Base-by-base conservation (phyloP, 148 eudicot species). In the Nepenthes mirabilis region DNA sequence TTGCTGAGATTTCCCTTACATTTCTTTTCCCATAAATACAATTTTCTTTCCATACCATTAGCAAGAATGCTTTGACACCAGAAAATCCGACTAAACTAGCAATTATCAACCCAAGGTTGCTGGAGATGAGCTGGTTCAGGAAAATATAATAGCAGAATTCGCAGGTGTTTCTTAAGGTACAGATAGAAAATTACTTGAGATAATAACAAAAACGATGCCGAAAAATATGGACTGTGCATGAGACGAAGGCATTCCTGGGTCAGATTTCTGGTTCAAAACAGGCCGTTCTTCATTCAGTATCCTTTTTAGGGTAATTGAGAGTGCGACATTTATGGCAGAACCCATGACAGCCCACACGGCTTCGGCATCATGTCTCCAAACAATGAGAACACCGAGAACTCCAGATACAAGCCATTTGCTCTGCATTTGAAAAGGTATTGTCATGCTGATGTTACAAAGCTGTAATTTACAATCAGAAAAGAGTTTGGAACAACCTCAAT, bases 191-290 rank as follows among this genome's bases (percentile, higher is more conserved):
- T 79, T 80, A 88, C 97, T 60, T 71, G 98, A 82, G 11, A 75
- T 32, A 72, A 58, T 60, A 51, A 72, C 33, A 66, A 86, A 83
- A 37, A 69, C 12, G 59, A 66, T 63, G 9, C 62, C 23, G 43
- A 60, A 93, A 64, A 77, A 83, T 71, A 93, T 75, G 66, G 95
- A 80, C 48, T 93, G 98, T 1, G 96, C 91, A 70, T 88, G 98
- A 14, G 96, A 82, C 33, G 98, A 93, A 14, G 96, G 98, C 98
- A 93, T 93, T 65, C 98, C 98, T 32, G 95, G 91, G 65, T 78
- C 98, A 1, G 89, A 69, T 73, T 85, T 82, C 64, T 67, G 37
- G 47, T 60, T 73, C 51, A 85, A 69, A 70, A 57, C 53, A 13
- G 98, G 98, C 9, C 96, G 82, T 60, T 83, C 89, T 74, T 93